Evolutionary conservation across 306 rosid genomes (phyloP).

Genomic region (Medicago lupulina): DNA sequence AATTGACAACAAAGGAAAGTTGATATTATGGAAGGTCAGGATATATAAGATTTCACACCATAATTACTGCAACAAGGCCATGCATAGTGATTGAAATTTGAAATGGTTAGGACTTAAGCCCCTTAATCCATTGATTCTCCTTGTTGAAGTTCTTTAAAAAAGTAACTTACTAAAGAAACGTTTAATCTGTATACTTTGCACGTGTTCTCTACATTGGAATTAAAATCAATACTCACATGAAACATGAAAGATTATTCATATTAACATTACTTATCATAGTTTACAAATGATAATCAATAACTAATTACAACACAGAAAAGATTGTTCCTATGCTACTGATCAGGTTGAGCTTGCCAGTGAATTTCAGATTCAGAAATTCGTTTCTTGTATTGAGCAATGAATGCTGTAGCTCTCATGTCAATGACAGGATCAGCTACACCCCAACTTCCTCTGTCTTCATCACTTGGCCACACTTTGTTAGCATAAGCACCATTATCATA

Average conservation of each 20-base stretch:
- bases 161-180: slow-evolving; percentile 1
- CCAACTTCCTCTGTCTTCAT: slow-evolving; percentile 61
- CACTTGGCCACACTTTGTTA: slow-evolving; percentile 70
- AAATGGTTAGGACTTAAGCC: neutral
- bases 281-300: neutral
- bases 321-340: neutral
- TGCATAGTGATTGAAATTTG: slow-evolving; percentile 2
- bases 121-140: neutral
- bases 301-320: slow-evolving; percentile 1
- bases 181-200: neutral
- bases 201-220: slow-evolving; percentile 7
- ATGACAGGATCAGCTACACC: slow-evolving; percentile 73
- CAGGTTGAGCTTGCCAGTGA: neutral
- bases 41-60: neutral
- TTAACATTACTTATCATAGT: neutral
- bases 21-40: neutral
- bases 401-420: slow-evolving; percentile 58
- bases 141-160: neutral
- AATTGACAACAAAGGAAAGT: too few species aligned
- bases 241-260: slow-evolving; percentile 23
- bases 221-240: neutral
- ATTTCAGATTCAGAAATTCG: slow-evolving; percentile 3
- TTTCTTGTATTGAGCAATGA: slow-evolving; percentile 27
- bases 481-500: slow-evolving; percentile 27
- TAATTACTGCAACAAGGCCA: neutral